phyloP scores from a whole-genome alignment of 768 basidiomycete genomes.

The Podaxis rugospora region DNA sequence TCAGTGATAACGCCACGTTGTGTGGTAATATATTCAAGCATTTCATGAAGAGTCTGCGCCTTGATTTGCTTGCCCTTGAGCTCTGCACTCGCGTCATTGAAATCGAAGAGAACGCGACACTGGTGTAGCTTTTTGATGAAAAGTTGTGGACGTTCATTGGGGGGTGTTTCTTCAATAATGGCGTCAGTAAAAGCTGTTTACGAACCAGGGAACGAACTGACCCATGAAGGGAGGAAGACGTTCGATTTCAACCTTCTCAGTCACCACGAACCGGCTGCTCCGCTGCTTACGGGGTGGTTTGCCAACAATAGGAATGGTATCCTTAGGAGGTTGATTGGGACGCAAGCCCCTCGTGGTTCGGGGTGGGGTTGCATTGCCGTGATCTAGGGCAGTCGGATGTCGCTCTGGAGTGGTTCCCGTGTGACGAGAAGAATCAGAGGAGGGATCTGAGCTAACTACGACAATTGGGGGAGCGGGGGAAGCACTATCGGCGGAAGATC shows the following conservation, averaged over 20 bases:
- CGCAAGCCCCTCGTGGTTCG: conserved; percentile 68
- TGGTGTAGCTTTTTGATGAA: conserved; percentile 95
- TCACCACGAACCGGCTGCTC: conserved; percentile 93
- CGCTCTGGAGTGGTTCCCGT: conserved; percentile 43
- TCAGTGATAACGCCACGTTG: conserved; percentile 96
- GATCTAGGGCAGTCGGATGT: conserved; percentile 42
- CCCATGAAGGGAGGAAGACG: conserved; percentile 88
- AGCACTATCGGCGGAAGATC: conserved; percentile 42
- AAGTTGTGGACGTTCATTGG: conserved; percentile 81
- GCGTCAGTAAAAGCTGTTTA: neutral
- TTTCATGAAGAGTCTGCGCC: conserved; percentile 94
- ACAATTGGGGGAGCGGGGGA: conserved; percentile 77
- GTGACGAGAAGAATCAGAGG: conserved; percentile 43
- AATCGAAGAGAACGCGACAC: conserved; percentile 96
- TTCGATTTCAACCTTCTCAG: conserved; percentile 95
- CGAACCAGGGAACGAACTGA: conserved; percentile 30
- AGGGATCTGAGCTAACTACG: conserved; percentile 73
- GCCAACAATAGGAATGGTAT: conserved; percentile 93
- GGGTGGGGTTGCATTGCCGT: conserved; percentile 51
- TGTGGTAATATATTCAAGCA: conserved; percentile 98
- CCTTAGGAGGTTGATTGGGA: conserved; percentile 81
- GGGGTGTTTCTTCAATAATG: conserved; percentile 69
- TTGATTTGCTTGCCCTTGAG: conserved; percentile 98
- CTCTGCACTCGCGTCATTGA: conserved; percentile 95
- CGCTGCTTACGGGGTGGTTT: conserved; percentile 97